phyloP scores from a whole-genome alignment of 2,329 filamentous ascomycete genomes.

The Ophiostoma australiae region DNA sequence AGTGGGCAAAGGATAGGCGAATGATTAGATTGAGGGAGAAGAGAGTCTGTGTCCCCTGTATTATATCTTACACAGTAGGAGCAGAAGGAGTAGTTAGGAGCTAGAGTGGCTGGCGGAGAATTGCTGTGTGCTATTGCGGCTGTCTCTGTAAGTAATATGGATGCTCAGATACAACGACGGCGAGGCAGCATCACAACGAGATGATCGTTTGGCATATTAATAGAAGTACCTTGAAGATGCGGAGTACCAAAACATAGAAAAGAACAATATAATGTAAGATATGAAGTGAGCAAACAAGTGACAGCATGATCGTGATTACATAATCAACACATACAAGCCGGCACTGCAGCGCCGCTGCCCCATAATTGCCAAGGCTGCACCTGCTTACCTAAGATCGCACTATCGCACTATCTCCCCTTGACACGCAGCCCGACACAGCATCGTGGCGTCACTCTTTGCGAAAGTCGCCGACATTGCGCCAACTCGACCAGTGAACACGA shows the following conservation, averaged over 20 bases:
- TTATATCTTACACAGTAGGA: no score
- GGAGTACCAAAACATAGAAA: background rate
- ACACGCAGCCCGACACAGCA: background rate
- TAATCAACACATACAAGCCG: background rate
- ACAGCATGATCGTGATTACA: background rate
- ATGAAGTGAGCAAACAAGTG: background rate
- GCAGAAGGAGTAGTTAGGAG: no score
- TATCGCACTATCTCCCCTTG: background rate
- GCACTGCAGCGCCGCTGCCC: background rate
- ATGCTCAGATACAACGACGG: background rate
- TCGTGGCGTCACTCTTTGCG: slow-evolving; percentile 2
- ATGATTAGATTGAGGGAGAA: no score
- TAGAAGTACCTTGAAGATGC: no score
- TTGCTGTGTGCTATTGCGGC: background rate
- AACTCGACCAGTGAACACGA: background rate
- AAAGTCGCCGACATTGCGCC: background rate
- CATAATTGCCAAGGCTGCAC: slow-evolving; percentile 5
- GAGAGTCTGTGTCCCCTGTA: no score
- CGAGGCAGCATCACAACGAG: background rate
- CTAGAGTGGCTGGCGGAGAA: no score
- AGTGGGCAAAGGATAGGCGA: background rate
- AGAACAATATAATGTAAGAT: background rate
- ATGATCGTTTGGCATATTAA: background rate
- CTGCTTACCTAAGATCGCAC: background rate
- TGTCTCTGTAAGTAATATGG: background rate